Evolutionary conservation across 768 basidiomycete species (phyloP).

Genomic region (Boletus patriciae): DNA sequence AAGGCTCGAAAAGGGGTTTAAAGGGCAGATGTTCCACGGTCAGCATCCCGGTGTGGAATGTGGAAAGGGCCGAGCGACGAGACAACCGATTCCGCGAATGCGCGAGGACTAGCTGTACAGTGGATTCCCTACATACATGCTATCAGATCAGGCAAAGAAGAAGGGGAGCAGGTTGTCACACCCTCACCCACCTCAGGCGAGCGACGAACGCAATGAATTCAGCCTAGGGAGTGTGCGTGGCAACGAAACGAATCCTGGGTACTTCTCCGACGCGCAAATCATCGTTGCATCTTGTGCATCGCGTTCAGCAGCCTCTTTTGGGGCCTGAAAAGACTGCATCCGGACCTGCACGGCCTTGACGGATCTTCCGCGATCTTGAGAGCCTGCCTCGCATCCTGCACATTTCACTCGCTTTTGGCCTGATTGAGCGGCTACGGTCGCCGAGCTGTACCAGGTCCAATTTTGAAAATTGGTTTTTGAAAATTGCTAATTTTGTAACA

Average conservation of each 20-base stretch:
- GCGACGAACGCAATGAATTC: slow-evolving; percentile 80
- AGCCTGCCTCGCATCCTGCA: slow-evolving; percentile 72
- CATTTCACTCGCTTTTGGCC: slow-evolving; percentile 71
- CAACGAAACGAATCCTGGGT: slow-evolving; percentile 50
- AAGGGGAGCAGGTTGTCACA: too few species aligned
- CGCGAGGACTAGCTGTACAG: slow-evolving; percentile 88
- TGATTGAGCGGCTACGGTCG: too few species aligned
- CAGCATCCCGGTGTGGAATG: slow-evolving; percentile 85
- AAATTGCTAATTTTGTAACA: too few species aligned
- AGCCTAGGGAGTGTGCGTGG: slow-evolving; percentile 70
- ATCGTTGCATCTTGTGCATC: slow-evolving; percentile 48
- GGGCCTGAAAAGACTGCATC: slow-evolving; percentile 71
- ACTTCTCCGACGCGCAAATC: slow-evolving; percentile 28
- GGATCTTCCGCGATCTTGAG: slow-evolving; percentile 81
- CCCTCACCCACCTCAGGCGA: slow-evolving; percentile 76
- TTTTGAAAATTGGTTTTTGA: too few species aligned
- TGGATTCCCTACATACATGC: slow-evolving; percentile 64
- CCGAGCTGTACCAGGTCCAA: too few species aligned
- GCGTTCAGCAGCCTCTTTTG: slow-evolving; percentile 62
- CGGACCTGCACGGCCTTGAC: slow-evolving; percentile 82
- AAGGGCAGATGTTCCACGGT: slow-evolving; percentile 83
- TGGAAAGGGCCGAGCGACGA: slow-evolving; percentile 75
- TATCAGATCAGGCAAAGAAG: slow-evolving; percentile 11
- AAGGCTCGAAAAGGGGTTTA: slow-evolving; percentile 49
- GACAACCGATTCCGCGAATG: slow-evolving; percentile 94